Evolutionary conservation across 176 grass and related monocot genomes (phyloP), one percentile per base, ranked within the genome.

Genomic region (Puccinellia tenuiflora): DNA sequence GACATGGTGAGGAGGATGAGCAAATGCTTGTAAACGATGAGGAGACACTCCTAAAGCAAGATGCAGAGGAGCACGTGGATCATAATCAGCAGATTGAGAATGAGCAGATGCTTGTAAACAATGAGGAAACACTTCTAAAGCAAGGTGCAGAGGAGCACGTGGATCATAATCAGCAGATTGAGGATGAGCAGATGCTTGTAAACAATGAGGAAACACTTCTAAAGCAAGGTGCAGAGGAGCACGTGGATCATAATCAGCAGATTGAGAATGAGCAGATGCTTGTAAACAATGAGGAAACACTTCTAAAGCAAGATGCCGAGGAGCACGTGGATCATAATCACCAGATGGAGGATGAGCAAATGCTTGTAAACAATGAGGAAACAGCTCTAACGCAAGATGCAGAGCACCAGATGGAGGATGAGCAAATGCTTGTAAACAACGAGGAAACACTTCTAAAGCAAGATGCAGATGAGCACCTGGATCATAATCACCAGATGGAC

Each of bases 1-100:
- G 35, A 83, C 65, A 55, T 13, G 88, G 77, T 78, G 85, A 30
- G 29, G 55, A 75, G 21, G 15, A 75, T 15, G 45, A 84, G 48
- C 31, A 84, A 21, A 76, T 76, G n/a, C 57, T 64, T 84, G n/a
- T 73, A 31, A 51, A 26, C 18, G 52, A 24, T 25, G 60, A 42
- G 5, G 66, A 78, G 43, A 42, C 52, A 46, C 40, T 11, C 50
- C 52, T 24, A 77, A 38, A 50, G 22, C 5, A 25, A 28, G 56
- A 18, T 62, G 55, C 76, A 45, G 35, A 62, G 59, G 76, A 78
- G 6, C 24, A 78, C 9, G 9, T 2, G 15, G 76, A 78, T 45
- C 35, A 21, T 46, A 11, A 11, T 45, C 24, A 46, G 9, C 37
- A 18, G 55, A 46, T 21, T 16, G 76, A 79, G 9, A 68, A 37